Conservation (phyloP, 768 basidiomycete species). For the Mycena olivaceomarginata region DNA sequence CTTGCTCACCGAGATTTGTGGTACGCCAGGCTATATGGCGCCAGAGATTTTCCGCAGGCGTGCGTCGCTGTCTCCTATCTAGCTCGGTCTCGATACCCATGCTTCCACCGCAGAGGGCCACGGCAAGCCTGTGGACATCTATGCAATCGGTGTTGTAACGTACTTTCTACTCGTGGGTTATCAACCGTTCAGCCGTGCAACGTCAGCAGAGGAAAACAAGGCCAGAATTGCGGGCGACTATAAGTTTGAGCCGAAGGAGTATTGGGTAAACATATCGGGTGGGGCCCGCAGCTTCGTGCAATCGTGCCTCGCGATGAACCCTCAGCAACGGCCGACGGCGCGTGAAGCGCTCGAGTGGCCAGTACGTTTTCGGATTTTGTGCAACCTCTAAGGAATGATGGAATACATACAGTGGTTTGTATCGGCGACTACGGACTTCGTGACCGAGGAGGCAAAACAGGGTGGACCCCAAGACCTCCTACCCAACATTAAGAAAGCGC, state of each 20-base stretch:
- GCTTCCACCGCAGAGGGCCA: background rate
- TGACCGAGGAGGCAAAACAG: constrained; percentile 17
- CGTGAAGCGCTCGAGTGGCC: background rate
- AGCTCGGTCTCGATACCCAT: background rate
- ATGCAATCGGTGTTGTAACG: background rate
- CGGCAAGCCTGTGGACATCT: constrained; percentile 1
- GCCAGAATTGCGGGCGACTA: constrained; percentile 1
- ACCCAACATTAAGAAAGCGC: constrained; percentile 20
- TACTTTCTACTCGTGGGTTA: background rate
- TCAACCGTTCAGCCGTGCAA: background rate
- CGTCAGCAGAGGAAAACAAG: background rate
- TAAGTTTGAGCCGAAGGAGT: background rate
- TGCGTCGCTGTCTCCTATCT: background rate
- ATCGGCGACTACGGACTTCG: constrained; percentile 15
- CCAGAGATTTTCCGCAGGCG: too few species aligned
- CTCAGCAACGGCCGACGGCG: background rate
- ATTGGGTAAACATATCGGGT: background rate
- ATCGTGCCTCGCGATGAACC: background rate
- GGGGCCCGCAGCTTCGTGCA: background rate
- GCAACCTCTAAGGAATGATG: constrained; percentile 14
- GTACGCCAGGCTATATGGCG: too few species aligned
- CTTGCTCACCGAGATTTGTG: background rate
- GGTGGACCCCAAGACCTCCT: constrained; percentile 21
- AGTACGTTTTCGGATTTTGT: constrained; percentile 18
- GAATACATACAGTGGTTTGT: constrained; percentile 21